A percentile compares a stretch with the other conserved stretches of the same genome.
Conservation (phyloP, 176 grass and related monocot genomes). For the Bromus sterilis region DNA sequence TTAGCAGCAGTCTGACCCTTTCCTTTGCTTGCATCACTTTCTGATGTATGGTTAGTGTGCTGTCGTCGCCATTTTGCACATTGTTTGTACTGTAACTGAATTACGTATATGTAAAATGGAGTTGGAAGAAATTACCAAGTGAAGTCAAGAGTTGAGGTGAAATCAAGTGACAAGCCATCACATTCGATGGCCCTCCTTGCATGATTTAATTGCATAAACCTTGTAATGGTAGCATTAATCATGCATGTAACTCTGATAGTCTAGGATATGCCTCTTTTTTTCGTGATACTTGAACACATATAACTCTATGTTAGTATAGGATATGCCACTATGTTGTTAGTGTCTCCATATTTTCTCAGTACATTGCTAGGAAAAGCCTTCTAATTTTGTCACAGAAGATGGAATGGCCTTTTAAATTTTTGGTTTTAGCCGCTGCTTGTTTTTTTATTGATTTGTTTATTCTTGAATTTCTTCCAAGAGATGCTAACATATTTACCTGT, state of each 20-base stretch:
- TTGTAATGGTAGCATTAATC: background rate
- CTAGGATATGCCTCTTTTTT: background rate
- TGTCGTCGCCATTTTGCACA: background rate
- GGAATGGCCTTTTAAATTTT: background rate
- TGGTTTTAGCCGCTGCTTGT: background rate
- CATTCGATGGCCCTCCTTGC: background rate
- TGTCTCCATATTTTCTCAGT: background rate
- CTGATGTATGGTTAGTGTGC: too few relatives aligned
- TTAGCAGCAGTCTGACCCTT: background rate
- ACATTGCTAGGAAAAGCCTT: background rate
- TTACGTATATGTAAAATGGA: background rate
- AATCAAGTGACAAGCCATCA: background rate
- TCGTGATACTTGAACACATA: background rate
- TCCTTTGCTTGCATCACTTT: background rate
- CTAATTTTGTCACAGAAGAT: background rate
- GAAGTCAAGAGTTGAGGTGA: background rate
- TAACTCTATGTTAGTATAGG: too few relatives aligned
- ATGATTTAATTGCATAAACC: background rate
- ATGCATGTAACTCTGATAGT: background rate
- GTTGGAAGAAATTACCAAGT: background rate
- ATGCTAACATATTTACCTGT: background rate
- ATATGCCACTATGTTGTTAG: too few relatives aligned
- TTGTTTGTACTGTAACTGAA: background rate
- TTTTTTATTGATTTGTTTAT: background rate
- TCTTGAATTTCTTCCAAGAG: background rate